Conservation (phyloP, 495 filamentous ascomycete species). For the Talaromyces proteolyticus region DNA sequence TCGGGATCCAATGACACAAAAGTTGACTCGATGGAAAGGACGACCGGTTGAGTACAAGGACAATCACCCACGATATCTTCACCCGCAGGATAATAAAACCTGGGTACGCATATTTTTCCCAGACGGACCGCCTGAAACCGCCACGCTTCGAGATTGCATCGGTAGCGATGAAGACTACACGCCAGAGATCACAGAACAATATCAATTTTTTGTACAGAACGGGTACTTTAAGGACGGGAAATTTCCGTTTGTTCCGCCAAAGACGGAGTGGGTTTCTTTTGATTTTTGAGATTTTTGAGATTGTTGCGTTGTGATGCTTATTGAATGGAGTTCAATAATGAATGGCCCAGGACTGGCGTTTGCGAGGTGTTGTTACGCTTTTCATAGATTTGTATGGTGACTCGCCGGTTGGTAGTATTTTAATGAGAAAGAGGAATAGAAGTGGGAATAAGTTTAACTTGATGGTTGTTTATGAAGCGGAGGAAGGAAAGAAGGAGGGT, state of each 20-base stretch:
- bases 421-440: too few species aligned
- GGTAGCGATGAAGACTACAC: conserved; percentile 35
- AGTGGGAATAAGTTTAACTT: too few species aligned
- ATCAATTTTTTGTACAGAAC: conserved; percentile 50
- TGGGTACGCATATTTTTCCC: conserved; percentile 62
- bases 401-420: too few species aligned
- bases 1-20: conserved; percentile 27
- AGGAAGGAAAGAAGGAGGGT: too few species aligned
- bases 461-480: too few species aligned
- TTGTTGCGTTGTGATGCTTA: background rate
- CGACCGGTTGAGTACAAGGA: conserved; percentile 47
- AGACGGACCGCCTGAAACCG: conserved; percentile 56
- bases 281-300: conserved; percentile 42
- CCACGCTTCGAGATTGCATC: conserved; percentile 30
- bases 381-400: too few species aligned
- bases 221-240: conserved; percentile 57
- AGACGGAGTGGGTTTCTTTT: conserved; percentile 66
- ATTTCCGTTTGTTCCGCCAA: conserved; percentile 67
- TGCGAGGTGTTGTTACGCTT: too few species aligned
- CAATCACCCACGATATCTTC: conserved; percentile 42
- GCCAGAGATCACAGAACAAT: conserved; percentile 47
- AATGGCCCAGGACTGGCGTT: too few species aligned
- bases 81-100: conserved; percentile 38
- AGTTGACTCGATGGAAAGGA: conserved; percentile 47
- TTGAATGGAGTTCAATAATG: background rate